Base-by-base conservation (phyloP, 2,329 filamentous ascomycete genomes). In the Cytospora leucostoma region DNA sequence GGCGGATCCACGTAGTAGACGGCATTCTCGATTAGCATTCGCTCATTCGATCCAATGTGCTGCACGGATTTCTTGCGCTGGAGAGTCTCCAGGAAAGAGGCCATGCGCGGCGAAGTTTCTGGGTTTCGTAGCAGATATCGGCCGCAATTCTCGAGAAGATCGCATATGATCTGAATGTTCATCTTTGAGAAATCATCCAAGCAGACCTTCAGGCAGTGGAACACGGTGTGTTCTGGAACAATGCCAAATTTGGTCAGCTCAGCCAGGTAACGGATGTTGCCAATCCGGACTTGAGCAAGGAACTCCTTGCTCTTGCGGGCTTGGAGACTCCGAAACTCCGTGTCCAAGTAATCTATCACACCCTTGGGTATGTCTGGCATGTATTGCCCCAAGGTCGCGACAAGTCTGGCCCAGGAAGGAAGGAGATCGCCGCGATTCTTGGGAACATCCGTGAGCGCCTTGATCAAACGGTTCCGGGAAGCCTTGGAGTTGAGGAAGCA, bases 141-240 rank as follows among this genome's bases (percentile, higher is more conserved):
- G 51, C 95, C 95, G 72, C 96, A 99, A 68, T 98, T 98, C 75
- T 99, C 95, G 27, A 99, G 83, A 34, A 99, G 82, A 71, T 96
- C 96, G 71, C 93, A 96, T 67, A 99, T 94, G 70, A 99, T 97
- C 75, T 99, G 96, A 67, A 99, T 97, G 72, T 99, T 99, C 91
- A 97, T 97, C 66, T 94, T 87, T 2, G 95, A 97, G 73, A 99
- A 99, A 72, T 99, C 95, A 71, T 99, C 95, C 34, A 99, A 79
- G 69, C 94, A 96, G 74, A 99, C 94, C 76, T 97, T 99, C 70
- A 99, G 86, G 73, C 95, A 99, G 73, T 99, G 95, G 73, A 99
- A 99, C 60, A 99, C 96, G 67, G 99, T 94, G 76, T 99, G 95
- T 75, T 99, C 95, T 0, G 96, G 95, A 10, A 99, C 95, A 37